Evolutionary conservation across 495 filamentous ascomycete species (phyloP), one percentile per base, ranked within the genome.

Genomic region (Penicillium coffeae): DNA sequence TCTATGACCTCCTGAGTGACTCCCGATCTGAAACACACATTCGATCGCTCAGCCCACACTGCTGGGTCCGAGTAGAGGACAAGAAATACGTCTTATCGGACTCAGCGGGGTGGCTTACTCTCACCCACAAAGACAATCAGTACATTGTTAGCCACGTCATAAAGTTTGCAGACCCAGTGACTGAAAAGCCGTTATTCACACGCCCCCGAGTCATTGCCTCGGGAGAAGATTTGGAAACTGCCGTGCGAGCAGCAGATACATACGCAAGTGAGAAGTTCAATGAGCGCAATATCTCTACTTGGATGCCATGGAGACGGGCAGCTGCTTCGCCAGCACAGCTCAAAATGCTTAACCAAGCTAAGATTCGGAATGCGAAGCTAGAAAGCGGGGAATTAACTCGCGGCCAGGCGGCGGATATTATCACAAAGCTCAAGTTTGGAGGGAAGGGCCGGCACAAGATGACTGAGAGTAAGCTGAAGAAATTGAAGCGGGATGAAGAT

Each of bases 1-100:
- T 99, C 16, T 83, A 85, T 55, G 92, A 96, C 59, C 76, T 99
- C 21, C 82, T 99, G 13, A 75, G 80, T n/a, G 93, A 97, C 63
- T 82, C 84, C 5, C 82, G 81, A 8, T 78, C 77, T 30, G 90
- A 96, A 48, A 74, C 70, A 21, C 83, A 94, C 53, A 89, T 99
- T 51, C 80, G 90, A 34, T 71, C 73, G 13, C 69, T 94, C 16
- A 95, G 89, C 57, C 71, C 56, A 13, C 63, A 85, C 54, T 73
- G 87, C 1, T 99, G 93, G 93, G 92, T 97, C 1, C 78, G 81
- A 39, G 76, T 95, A 21, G 76, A 67, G 8, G 68, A 75, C 3
- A 65, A 80, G 14, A 78, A 75, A 45, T 94, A 86, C 59, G 60
- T 95, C 3, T 74, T 97, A 13, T 76, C 74, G 4, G 72, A 68